Percentiles rank a stretch among this genome's conserved stretches.
Conservation (phyloP, 2,329 filamentous ascomycete species). For the Ilyonectria mors-panacis region DNA sequence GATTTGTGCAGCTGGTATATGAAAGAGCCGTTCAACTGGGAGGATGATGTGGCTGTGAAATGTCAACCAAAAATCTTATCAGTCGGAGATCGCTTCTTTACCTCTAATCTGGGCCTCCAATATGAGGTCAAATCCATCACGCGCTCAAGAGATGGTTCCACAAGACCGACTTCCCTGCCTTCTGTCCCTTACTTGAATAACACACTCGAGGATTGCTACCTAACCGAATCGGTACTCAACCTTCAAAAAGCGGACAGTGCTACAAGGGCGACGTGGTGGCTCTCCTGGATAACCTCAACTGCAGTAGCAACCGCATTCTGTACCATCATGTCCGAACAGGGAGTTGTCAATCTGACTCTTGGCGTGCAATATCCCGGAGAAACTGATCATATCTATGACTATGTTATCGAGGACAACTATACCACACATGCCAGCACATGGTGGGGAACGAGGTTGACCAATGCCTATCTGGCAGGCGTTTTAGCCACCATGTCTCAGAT, state of each 20-base stretch:
- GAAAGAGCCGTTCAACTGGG: conserved; percentile 34
- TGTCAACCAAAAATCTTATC: conserved; percentile 31
- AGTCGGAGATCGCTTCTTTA: conserved; percentile 35
- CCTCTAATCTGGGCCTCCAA: conserved; percentile 13
- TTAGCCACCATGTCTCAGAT: conserved; percentile 23
- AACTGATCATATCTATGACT: conserved; percentile 21
- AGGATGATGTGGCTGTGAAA: conserved; percentile 13
- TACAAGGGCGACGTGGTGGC: conserved; percentile 18
- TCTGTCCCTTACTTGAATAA: conserved; percentile 31
- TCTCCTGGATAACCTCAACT: conserved; percentile 23
- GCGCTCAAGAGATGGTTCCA: background rate
- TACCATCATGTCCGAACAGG: conserved; percentile 5
- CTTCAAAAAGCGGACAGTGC: conserved; percentile 21
- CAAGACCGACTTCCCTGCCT: conserved; percentile 1
- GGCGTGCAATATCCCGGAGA: conserved; percentile 20
- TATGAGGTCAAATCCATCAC: conserved; percentile 31
- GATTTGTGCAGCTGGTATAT: conserved; percentile 26
- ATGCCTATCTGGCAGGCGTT: conserved; percentile 27
- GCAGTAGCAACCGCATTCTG: conserved; percentile 19
- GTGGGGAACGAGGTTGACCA: conserved; percentile 36
- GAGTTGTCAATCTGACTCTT: conserved; percentile 27
- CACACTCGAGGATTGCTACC: conserved; percentile 21
- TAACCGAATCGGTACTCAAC: conserved; percentile 5
- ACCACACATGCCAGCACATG: conserved; percentile 29
- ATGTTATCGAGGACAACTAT: conserved; percentile 30